Evolutionary conservation across 805 yeast genomes (phyloP).

Genomic region (Metschnikowia hibisci): DNA sequence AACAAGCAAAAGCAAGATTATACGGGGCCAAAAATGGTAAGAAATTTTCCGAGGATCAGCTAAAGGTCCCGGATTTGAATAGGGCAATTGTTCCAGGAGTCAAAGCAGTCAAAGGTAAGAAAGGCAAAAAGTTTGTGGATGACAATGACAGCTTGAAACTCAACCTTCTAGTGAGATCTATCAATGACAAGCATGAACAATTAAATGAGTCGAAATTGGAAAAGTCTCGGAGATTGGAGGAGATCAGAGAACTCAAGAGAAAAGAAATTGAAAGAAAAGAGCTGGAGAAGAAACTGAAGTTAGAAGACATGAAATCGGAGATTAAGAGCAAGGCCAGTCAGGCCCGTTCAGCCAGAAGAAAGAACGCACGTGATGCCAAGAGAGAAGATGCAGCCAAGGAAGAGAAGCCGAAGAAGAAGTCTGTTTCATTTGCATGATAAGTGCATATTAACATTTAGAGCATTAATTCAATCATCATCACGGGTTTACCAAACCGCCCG

Average conservation of each 20-base stretch:
- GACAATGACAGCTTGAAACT: conserved; percentile 63
- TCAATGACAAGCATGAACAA: conserved; percentile 77
- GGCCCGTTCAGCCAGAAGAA: conserved; percentile 69
- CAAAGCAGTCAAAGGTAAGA: conserved; percentile 74
- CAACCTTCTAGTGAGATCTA: conserved; percentile 69
- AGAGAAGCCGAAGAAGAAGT: conserved; percentile 24
- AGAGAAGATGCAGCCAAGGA: conserved; percentile 20
- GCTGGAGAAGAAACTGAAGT: conserved; percentile 57
- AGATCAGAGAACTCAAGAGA: conserved; percentile 79
- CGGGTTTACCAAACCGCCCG: conserved; percentile 2
- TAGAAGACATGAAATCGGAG: conserved; percentile 76
- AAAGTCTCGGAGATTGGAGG: conserved; percentile 84
- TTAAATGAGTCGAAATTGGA: conserved; percentile 86
- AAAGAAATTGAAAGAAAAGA: conserved; percentile 86
- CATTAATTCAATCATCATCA: conserved; percentile 1
- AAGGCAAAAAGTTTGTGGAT: conserved; percentile 74
- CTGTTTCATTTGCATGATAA: conserved; percentile 38
- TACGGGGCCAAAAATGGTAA: conserved; percentile 61
- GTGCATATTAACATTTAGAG: background rate
- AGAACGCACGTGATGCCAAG: conserved; percentile 39
- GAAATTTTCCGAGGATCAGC: conserved; percentile 70
- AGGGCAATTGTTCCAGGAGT: conserved; percentile 83
- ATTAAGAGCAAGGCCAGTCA: conserved; percentile 66
- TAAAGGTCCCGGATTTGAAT: conserved; percentile 76
- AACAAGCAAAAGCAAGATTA: conserved; percentile 57